These are phyloP conservation scores for Aegilops umbellulata DNA, from an alignment of 176 grass and related monocot genomes.

Conservation along the genomic window DNA sequence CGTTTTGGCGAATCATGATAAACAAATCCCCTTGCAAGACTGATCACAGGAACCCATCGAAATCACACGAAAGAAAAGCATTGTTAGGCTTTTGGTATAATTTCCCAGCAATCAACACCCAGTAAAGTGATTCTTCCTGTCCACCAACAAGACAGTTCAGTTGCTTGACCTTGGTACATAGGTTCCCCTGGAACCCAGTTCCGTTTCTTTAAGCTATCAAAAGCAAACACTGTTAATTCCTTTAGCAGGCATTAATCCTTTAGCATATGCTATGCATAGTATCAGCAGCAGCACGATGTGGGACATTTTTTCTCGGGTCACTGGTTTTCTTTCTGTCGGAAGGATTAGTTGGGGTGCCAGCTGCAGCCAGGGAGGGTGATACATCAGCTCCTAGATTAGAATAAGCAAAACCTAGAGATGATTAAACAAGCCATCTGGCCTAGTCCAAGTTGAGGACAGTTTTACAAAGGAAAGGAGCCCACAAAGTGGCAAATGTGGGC, in stretches of 20 bases:
- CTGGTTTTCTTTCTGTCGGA: conserved; percentile 12
- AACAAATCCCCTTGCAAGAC: conserved; percentile 1
- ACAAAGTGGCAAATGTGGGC: conserved; percentile 24
- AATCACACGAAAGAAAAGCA: conserved; percentile 36
- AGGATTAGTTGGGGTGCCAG: conserved; percentile 5
- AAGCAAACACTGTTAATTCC: conserved; percentile 13
- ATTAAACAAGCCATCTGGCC: conserved; percentile 24
- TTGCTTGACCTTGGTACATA: conserved; percentile 30
- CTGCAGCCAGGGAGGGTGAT: conserved; percentile 11
- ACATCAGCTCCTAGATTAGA: conserved; percentile 23
- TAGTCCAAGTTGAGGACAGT: neutral
- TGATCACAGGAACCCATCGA: conserved; percentile 20
- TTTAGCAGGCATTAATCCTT: conserved; percentile 2
- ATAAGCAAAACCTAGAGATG: conserved; percentile 15
- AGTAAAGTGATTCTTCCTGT: conserved; percentile 52
- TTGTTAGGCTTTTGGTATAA: conserved; percentile 35
- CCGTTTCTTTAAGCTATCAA: conserved; percentile 31
- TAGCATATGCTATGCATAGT: conserved; percentile 15
- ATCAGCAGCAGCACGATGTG: conserved; percentile 9
- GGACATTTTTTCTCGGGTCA: neutral
- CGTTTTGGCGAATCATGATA: conserved; percentile 33
- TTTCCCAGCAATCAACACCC: conserved; percentile 25
- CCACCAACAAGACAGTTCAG: conserved; percentile 36
- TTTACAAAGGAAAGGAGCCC: conserved; percentile 24
- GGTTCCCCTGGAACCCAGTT: conserved; percentile 39